Base-by-base conservation (phyloP, 2,329 filamentous ascomycete species). In the Xylaria sp. region DNA sequence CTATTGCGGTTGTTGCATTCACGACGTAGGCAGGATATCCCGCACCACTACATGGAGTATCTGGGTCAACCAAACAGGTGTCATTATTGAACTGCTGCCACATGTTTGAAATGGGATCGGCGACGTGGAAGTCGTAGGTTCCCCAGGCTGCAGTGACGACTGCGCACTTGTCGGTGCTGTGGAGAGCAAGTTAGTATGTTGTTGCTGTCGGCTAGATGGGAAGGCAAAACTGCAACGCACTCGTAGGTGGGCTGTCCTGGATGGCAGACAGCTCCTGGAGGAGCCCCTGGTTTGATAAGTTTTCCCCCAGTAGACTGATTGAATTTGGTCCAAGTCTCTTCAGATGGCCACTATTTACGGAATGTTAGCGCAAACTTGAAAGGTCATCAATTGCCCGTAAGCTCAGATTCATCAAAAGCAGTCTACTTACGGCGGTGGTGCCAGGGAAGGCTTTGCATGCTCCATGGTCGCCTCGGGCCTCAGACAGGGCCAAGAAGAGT, bases 391-490 rank as follows among this genome's bases (percentile, higher is more conserved):
- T n/a, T n/a, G n/a, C n/a, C n/a, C n/a, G n/a, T n/a, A n/a, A n/a
- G 3, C 14, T 17, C 15, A 12, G 11, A 31, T 9, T 9, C n/a
- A n/a, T n/a, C n/a, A n/a, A n/a, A n/a, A n/a, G n/a, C n/a, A n/a
- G n/a, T n/a, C n/a, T n/a, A 52, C 62, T 63, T 46, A 67, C 62
- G 49, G 71, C 70, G 7, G 71, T 23, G 14, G 78, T 78, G 19
- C 76, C 78, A 1, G 82, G 83, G 47, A 78, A 80, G 1, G 80
- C 76, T 71, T 84, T 85, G 74, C 83, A 85, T 45, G 54, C 46
- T 63, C 43, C 61, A 58, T 64, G 11, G 38, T 49, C 58, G 47
- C 51, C 4, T 21, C 8, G 49, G 25, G 47, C 40, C 37, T 51
- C 47, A 37, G 60, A 37, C 40, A 17, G 21, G 33, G 47, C 37